phyloP scores from a whole-genome alignment of 2,329 filamentous ascomycete genomes.

The Arthrobotrys iridis region DNA sequence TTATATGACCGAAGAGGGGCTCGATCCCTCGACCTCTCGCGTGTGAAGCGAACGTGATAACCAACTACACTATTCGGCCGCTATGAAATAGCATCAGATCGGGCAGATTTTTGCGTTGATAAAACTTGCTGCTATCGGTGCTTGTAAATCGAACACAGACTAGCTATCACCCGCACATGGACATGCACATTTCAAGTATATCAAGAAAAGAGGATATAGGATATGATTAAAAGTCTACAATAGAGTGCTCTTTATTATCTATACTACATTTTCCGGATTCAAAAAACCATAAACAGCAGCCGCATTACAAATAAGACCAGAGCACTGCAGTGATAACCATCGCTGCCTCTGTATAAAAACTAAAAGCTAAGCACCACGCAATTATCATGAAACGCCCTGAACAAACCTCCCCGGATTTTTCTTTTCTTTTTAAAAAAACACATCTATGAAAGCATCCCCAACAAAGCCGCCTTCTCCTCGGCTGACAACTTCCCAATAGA shows the following conservation, averaged over 20 bases:
- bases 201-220: not conserved
- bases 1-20: constrained; percentile 55
- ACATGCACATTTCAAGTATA: too few relatives aligned
- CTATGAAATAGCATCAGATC: constrained; percentile 49
- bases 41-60: constrained; percentile 55
- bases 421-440: too few relatives aligned
- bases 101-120: constrained; percentile 5
- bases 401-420: not conserved
- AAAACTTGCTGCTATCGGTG: constrained; percentile 23
- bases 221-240: too few relatives aligned
- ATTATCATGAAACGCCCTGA: not conserved
- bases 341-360: not conserved
- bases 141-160: too few relatives aligned
- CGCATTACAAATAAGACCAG: not conserved
- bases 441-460: constrained; percentile 64
- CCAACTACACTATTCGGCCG: constrained; percentile 55
- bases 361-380: not conserved
- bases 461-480: constrained; percentile 83
- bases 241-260: not conserved
- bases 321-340: too few relatives aligned
- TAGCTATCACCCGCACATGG: too few relatives aligned
- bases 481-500: constrained; percentile 87
- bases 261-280: not conserved
- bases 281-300: not conserved
- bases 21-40: constrained; percentile 55